These are phyloP conservation scores for Apophysomyces trapeziformis DNA, from an alignment of 371 early-diverging fungal species.

Conservation along the genomic window DNA sequence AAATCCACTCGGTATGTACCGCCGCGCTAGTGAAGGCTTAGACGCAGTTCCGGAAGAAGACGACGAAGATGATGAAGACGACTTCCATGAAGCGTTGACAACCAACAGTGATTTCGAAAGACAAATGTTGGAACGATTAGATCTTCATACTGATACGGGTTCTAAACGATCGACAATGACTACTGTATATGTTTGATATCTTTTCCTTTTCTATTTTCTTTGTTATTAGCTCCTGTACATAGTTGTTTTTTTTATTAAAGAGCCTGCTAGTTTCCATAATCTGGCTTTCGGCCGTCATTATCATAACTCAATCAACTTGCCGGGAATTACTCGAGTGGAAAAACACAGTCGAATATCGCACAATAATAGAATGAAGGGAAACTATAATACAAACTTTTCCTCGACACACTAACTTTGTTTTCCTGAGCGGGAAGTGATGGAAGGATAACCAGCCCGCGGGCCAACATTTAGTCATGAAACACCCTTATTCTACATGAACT, in stretches of 20 bases:
- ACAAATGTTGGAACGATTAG: slow-evolving; percentile 1
- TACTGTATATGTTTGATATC: slow-evolving; percentile 4
- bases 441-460: too few relatives aligned
- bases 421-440: too few relatives aligned
- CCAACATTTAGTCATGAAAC: too few relatives aligned
- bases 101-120: slow-evolving; percentile 9
- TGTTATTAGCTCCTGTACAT: slow-evolving; percentile 1
- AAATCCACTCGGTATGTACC: slow-evolving; percentile 18
- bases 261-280: too few relatives aligned
- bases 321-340: too few relatives aligned
- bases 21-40: slow-evolving; percentile 33
- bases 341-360: too few relatives aligned
- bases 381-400: too few relatives aligned
- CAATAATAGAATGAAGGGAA: too few relatives aligned
- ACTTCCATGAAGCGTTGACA: slow-evolving; percentile 23
- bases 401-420: too few relatives aligned
- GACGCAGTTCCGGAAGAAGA: slow-evolving; percentile 40
- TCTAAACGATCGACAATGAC: slow-evolving; percentile 6
- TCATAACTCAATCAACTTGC: too few relatives aligned
- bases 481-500: too few relatives aligned
- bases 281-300: too few relatives aligned
- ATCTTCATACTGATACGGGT: not conserved
- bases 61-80: slow-evolving; percentile 25
- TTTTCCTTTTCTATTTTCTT: not conserved
- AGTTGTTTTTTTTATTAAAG: not conserved